A percentile compares a stretch with the other conserved stretches of the same genome.
These are phyloP conservation scores for Nitzschia inconspicua DNA, from an alignment of 108 stramenopile species.

Conservation along the genomic window DNA sequence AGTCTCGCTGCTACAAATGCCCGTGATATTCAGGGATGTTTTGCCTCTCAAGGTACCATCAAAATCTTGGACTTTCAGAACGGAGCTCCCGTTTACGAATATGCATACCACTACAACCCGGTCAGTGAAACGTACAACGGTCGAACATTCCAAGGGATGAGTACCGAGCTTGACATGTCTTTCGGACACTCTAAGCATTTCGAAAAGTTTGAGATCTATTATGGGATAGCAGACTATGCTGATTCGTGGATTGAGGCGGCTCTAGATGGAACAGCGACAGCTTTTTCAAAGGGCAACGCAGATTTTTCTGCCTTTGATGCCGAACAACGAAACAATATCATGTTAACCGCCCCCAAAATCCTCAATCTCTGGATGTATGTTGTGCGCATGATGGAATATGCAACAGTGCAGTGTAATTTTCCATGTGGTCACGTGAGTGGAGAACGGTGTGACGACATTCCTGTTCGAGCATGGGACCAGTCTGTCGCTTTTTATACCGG, in stretches of 20 bases:
- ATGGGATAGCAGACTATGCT: constrained; percentile 47
- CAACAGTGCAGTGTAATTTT: constrained; percentile 44
- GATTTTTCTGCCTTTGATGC: constrained; percentile 31
- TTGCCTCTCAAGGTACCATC: constrained; percentile 20
- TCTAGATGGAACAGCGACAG: constrained; percentile 35
- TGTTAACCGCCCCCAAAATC: constrained; percentile 44
- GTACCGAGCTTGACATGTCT: constrained; percentile 35
- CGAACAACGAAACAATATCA: constrained; percentile 14
- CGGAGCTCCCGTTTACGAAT: neutral
- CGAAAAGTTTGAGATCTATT: constrained; percentile 45
- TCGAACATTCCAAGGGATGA: constrained; percentile 54
- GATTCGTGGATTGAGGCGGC: constrained; percentile 51
- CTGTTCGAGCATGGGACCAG: constrained; percentile 75
- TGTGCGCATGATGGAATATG: constrained; percentile 59
- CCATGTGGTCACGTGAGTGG: no score
- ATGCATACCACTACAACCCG: constrained; percentile 40
- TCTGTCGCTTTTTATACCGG: constrained; percentile 65
- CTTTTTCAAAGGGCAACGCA: constrained; percentile 42
- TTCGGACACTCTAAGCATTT: constrained; percentile 37
- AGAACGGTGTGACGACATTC: constrained; percentile 52
- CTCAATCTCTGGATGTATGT: constrained; percentile 60
- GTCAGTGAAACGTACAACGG: constrained; percentile 49
- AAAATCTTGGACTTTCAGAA: neutral
- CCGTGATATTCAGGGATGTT: constrained; percentile 23
- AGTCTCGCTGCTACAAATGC: constrained; percentile 24